Evolutionary conservation across 1,284 basidiomycete species (phyloP).

Genomic region (Marasmius tenuissimus): DNA sequence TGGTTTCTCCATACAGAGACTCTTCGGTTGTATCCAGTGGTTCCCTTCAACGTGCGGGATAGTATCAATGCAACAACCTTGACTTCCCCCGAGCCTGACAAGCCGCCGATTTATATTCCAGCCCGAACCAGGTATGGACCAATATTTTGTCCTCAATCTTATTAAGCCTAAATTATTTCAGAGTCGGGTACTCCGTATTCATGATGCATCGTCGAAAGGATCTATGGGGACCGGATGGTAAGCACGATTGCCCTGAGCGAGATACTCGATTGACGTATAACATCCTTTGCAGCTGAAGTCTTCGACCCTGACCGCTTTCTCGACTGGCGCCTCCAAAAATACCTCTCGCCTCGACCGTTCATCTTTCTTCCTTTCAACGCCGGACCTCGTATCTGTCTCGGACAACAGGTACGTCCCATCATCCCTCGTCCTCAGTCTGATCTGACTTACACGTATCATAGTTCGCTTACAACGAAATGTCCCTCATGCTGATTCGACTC

Average conservation of each 20-base stretch:
- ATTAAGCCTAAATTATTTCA: neutral
- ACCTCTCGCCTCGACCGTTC: conserved; percentile 22
- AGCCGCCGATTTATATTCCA: conserved; percentile 55
- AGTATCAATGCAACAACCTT: conserved; percentile 42
- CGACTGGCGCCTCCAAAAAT: conserved; percentile 22
- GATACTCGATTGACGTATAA: neutral
- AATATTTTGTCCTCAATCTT: neutral
- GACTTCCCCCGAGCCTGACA: conserved; percentile 39
- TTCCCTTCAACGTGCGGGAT: conserved; percentile 52
- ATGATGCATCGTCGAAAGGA: conserved; percentile 31
- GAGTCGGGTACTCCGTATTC: conserved; percentile 28
- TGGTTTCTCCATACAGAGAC: conserved; percentile 40
- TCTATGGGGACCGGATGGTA: conserved; percentile 36
- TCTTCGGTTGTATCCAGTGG: conserved; percentile 60
- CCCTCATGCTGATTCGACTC: conserved; percentile 53
- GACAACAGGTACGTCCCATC: conserved; percentile 33
- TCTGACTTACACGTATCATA: conserved; percentile 17
- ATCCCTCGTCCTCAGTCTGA: neutral
- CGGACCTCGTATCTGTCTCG: conserved; percentile 24
- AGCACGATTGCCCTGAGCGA: neutral
- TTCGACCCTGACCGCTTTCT: conserved; percentile 38
- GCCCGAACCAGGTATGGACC: conserved; percentile 44
- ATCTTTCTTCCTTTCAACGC: conserved; percentile 27
- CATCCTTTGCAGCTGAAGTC: conserved; percentile 30
- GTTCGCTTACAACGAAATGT: conserved; percentile 59